Evolutionary conservation across 192 early-diverging fungal genomes (phyloP).

Genomic region (Coemansia sp.): DNA sequence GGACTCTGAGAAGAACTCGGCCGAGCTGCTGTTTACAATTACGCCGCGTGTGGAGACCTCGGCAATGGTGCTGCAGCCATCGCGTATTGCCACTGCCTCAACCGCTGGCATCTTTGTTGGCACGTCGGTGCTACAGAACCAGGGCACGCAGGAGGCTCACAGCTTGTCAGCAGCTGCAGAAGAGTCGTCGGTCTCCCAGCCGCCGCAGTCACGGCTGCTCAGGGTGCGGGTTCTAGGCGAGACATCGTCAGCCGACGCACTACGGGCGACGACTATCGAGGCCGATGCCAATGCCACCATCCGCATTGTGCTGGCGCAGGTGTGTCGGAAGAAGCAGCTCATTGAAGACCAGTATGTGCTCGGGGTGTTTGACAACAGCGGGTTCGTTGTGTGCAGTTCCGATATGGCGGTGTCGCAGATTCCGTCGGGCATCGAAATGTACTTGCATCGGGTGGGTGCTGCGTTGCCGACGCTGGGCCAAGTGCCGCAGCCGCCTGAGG

Average conservation of each 20-base stretch:
- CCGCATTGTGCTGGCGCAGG: slow-evolving; percentile 72
- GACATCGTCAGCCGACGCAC: slow-evolving; percentile 55
- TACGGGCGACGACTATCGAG: slow-evolving; percentile 87
- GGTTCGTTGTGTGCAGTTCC: slow-evolving; percentile 65
- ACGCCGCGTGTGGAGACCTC: slow-evolving; percentile 18
- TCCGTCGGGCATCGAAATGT: slow-evolving; percentile 31
- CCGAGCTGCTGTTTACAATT: slow-evolving; percentile 5
- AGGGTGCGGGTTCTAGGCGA: slow-evolving; percentile 28
- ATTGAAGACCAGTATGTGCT: slow-evolving; percentile 82
- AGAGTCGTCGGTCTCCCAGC: neutral
- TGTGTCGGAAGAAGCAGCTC: slow-evolving; percentile 86
- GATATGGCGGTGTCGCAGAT: slow-evolving; percentile 71
- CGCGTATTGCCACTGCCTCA: slow-evolving; percentile 30
- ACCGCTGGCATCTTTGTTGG: slow-evolving; percentile 40
- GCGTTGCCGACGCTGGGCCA: slow-evolving; percentile 12
- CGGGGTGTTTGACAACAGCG: slow-evolving; percentile 69
- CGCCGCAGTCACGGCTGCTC: slow-evolving; percentile 19
- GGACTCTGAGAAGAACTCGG: neutral
- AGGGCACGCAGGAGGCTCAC: neutral
- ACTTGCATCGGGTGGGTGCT: slow-evolving; percentile 34
- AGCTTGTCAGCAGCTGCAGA: neutral
- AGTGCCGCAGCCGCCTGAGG: neutral
- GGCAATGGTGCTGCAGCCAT: slow-evolving; percentile 30
- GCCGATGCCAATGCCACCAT: slow-evolving; percentile 69
- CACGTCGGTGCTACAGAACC: slow-evolving; percentile 7